Evolutionary conservation across 2,329 filamentous ascomycete genomes (phyloP).

Genomic region (Colletotrichum euphorbiae): DNA sequence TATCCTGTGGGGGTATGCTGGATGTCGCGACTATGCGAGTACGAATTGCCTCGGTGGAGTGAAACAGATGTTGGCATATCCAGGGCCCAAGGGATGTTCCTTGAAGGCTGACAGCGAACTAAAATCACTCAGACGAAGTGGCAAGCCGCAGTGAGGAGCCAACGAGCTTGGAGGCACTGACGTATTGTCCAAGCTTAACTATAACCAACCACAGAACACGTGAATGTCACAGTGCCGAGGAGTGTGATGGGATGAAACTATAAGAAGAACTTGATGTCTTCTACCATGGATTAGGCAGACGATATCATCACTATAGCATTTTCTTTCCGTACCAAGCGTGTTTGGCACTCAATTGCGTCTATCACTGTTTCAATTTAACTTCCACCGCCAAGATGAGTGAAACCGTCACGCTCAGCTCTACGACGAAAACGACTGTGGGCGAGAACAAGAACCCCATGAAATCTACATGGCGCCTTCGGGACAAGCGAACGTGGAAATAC

Average conservation of each 20-base stretch:
- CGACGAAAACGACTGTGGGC: too few species aligned
- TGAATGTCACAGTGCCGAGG: conserved; percentile 34
- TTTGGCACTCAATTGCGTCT: too few species aligned
- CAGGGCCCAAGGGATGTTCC: not conserved
- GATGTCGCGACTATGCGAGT: conserved; percentile 24
- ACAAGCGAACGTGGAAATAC: conserved; percentile 47
- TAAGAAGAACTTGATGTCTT: conserved; percentile 7
- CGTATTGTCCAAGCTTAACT: conserved; percentile 25
- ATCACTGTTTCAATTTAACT: too few species aligned
- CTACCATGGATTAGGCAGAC: too few species aligned
- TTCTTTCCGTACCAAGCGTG: too few species aligned
- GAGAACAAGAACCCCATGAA: conserved; percentile 52
- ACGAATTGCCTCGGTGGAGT: conserved; percentile 7
- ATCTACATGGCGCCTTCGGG: conserved; percentile 51
- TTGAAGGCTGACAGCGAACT: not conserved
- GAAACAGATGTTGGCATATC: conserved; percentile 9
- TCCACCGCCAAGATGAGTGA: too few species aligned
- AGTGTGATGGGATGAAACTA: conserved; percentile 17
- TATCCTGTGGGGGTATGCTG: not conserved
- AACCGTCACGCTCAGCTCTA: too few species aligned
- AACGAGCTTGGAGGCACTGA: not conserved
- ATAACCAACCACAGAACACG: not conserved
- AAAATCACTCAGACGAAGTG: not conserved
- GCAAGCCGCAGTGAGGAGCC: not conserved
- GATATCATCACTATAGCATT: too few species aligned